Conservation (phyloP, 2,329 filamentous ascomycete genomes). For the Penicillium sclerotiorum region DNA sequence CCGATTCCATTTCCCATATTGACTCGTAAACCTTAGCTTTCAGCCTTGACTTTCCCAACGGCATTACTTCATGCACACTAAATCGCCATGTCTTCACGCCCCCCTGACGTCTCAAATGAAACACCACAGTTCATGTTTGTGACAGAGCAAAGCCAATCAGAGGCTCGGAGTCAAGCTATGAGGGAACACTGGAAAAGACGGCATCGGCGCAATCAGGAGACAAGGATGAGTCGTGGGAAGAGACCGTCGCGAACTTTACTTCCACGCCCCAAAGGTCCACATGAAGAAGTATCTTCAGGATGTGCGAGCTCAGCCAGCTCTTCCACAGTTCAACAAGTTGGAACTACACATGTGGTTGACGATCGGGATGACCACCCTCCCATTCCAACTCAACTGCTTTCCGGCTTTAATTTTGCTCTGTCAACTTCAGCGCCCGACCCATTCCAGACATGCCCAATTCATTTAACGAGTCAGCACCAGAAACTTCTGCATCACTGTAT, state of each 20-base stretch:
- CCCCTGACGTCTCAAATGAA: conserved; percentile 1
- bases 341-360: not conserved
- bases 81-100: conserved; percentile 6
- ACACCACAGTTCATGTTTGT: conserved; percentile 28
- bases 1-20: too few species aligned
- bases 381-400: conserved; percentile 20
- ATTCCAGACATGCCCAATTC: conserved; percentile 40
- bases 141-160: conserved; percentile 16
- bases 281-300: not conserved
- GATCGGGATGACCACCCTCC: conserved; percentile 1
- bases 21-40: too few species aligned
- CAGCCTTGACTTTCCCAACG: too few species aligned
- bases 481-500: conserved; percentile 43
- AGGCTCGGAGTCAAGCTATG: conserved; percentile 42
- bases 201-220: conserved; percentile 18
- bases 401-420: conserved; percentile 35
- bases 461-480: conserved; percentile 38
- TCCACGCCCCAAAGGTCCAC: not conserved
- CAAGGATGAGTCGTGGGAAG: conserved; percentile 5
- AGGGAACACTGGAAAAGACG: conserved; percentile 40
- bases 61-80: too few species aligned
- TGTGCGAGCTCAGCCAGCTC: not conserved
- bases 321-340: not conserved
- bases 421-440: conserved; percentile 34
- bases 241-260: conserved; percentile 6